These are phyloP conservation scores for Leishmania turanica DNA, from an alignment of 208 protist genomes.

Conservation along the genomic window DNA sequence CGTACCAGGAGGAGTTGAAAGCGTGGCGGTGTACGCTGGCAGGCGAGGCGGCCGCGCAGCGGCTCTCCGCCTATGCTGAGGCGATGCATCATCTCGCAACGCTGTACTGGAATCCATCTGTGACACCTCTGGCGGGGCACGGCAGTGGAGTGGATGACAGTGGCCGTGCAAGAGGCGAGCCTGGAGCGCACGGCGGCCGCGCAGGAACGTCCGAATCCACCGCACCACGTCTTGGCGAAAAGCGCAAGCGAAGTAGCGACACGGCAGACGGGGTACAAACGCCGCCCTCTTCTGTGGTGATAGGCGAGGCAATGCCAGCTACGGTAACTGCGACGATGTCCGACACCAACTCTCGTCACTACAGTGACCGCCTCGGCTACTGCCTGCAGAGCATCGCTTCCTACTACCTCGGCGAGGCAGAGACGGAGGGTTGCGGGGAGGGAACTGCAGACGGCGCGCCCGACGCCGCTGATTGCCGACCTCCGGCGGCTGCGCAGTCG, in stretches of 20 bases:
- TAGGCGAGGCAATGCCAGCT: background rate
- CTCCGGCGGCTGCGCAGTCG: background rate
- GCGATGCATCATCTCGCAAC: slow-evolving; percentile 83
- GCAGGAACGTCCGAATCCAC: background rate
- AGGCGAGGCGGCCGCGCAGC: slow-evolving; percentile 29
- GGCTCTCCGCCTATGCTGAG: slow-evolving; percentile 45
- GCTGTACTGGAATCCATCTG: slow-evolving; percentile 53
- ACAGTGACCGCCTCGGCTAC: slow-evolving; percentile 41
- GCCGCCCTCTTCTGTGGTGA: background rate
- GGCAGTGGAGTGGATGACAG: background rate
- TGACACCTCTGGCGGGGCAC: background rate
- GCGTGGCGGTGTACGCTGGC: slow-evolving; percentile 33
- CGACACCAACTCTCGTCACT: slow-evolving; percentile 14
- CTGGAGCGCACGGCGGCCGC: background rate
- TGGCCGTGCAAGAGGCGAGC: background rate
- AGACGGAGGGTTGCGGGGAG: background rate
- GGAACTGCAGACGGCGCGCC: background rate
- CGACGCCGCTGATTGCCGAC: background rate
- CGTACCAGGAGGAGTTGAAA: slow-evolving; percentile 31
- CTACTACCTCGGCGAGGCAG: slow-evolving; percentile 37
- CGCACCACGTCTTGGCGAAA: slow-evolving; percentile 1
- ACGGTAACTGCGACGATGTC: background rate
- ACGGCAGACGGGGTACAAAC: background rate
- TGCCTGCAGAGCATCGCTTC: slow-evolving; percentile 30
- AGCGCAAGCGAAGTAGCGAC: slow-evolving; percentile 14